Conservation (phyloP, 441 rosid genomes). For the Eutrema salsugineum region DNA sequence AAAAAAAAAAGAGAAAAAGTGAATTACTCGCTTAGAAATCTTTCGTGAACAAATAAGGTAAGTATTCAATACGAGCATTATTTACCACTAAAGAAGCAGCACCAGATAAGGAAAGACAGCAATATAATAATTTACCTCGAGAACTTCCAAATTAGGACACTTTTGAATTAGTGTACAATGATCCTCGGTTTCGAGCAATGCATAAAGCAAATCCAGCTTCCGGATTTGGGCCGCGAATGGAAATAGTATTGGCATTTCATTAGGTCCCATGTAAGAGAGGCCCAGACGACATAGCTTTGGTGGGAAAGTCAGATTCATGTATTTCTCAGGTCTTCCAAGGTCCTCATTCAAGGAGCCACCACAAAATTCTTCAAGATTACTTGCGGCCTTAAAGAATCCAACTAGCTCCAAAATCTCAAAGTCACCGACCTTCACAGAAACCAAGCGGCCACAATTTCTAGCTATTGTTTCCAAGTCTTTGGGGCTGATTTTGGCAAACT, state of each 20-base stretch:
- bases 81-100: neutral
- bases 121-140: conserved; percentile 55
- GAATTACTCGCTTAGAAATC: neutral
- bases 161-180: conserved; percentile 69
- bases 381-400: conserved; percentile 65
- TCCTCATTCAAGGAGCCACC: conserved; percentile 68
- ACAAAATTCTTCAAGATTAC: conserved; percentile 76
- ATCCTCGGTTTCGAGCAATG: conserved; percentile 79
- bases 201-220: conserved; percentile 84
- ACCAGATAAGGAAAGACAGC: neutral
- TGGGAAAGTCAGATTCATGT: conserved; percentile 52
- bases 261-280: conserved; percentile 64
- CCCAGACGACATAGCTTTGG: conserved; percentile 65
- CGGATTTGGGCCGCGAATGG: conserved; percentile 68
- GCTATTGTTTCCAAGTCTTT: conserved; percentile 84
- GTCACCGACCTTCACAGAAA: conserved; percentile 72
- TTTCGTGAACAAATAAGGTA: neutral
- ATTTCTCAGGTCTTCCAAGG: conserved; percentile 49
- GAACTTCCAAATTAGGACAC: conserved; percentile 90
- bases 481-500: conserved; percentile 44
- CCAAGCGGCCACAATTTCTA: conserved; percentile 46
- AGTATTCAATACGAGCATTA: neutral
- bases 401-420: conserved; percentile 65
- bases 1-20: neutral
- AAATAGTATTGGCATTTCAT: conserved; percentile 73